A percentile compares a stretch with the other conserved stretches of the same genome.
Evolutionary conservation across 202 grass and related monocot genomes (phyloP).

Genomic region (Saccharum hybrid): DNA sequence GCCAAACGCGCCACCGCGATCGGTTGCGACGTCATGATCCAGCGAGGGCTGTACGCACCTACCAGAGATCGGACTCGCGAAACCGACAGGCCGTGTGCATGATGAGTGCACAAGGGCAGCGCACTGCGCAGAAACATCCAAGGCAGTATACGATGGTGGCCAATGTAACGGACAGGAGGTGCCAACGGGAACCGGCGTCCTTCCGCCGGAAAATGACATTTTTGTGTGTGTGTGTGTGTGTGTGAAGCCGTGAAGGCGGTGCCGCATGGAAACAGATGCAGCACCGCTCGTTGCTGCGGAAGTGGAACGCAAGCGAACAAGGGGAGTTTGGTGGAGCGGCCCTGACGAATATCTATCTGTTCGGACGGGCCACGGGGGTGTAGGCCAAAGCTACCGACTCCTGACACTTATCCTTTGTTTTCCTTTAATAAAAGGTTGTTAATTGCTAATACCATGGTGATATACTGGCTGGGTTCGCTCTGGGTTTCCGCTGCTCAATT

Average conservation of each 20-base stretch:
- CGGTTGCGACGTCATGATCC: constrained; percentile 35
- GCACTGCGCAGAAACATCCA: not conserved
- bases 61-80: not conserved
- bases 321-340: not conserved
- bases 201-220: not conserved
- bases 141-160: not conserved
- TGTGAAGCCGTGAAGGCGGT: not conserved
- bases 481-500: not conserved
- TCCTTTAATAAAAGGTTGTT: not conserved
- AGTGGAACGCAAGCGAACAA: not conserved
- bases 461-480: not conserved
- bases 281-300: not conserved
- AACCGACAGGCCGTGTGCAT: not conserved
- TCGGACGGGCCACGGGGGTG: not conserved
- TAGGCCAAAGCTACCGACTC: not conserved
- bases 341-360: not conserved
- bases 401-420: not conserved
- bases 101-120: not conserved
- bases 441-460: not conserved
- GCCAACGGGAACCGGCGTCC: not conserved
- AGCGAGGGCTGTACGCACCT: not conserved
- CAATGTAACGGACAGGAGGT: not conserved
- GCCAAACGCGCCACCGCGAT: constrained; percentile 17
- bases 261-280: not conserved
- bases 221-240: too few species aligned